These are phyloP conservation scores for Petunia axillaris DNA, from an alignment of 257 asterid species.

Conservation along the genomic window DNA sequence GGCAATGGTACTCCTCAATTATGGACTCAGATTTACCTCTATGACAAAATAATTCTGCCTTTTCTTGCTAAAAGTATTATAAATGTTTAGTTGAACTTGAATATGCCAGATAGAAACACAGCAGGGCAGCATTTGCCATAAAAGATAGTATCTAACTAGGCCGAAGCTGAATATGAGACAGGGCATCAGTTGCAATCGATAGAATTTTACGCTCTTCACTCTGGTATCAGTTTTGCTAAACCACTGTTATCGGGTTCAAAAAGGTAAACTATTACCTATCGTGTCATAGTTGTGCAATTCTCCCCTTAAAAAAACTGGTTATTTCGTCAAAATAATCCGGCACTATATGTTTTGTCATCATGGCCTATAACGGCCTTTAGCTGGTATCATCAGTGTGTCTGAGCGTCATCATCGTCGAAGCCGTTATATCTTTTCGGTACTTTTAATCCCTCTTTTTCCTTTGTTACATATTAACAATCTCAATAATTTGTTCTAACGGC, in stretches of 20 bases:
- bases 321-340: too few species aligned
- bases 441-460: not conserved
- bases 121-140: not conserved
- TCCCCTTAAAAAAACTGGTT: too few species aligned
- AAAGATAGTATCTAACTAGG: not conserved
- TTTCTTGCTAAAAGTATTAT: too few species aligned
- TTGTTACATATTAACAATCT: not conserved
- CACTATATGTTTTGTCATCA: not conserved
- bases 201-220: too few species aligned
- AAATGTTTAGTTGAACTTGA: not conserved
- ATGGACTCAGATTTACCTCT: too few species aligned
- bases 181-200: too few species aligned
- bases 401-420: constrained; percentile 22
- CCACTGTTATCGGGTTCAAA: too few species aligned
- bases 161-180: not conserved
- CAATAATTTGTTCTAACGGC: not conserved
- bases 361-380: not conserved
- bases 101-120: not conserved
- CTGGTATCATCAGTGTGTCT: not conserved
- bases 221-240: too few species aligned
- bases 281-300: too few species aligned
- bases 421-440: not conserved
- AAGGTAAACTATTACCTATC: too few species aligned
- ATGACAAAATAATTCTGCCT: too few species aligned
- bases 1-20: too few species aligned